phyloP scores from a whole-genome alignment of 495 filamentous ascomycete species.

The Aspergillus sparsus region DNA sequence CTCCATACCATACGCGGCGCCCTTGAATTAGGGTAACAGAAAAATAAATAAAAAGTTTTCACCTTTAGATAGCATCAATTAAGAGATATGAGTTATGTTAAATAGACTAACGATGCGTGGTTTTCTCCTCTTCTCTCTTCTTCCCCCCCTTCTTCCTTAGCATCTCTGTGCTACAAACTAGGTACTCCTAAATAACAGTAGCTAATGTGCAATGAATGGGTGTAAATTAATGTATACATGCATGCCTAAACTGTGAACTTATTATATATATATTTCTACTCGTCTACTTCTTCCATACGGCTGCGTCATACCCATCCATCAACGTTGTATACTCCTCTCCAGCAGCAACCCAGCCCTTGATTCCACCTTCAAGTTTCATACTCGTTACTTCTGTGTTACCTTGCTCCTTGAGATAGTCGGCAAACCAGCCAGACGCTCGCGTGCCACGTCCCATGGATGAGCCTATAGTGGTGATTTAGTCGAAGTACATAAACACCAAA shows the following conservation, averaged over 20 bases:
- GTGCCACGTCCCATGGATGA: conserved; percentile 64
- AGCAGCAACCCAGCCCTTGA: conserved; percentile 63
- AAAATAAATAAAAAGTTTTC: not conserved
- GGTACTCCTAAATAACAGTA: too few species aligned
- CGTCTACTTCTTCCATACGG: conserved; percentile 14
- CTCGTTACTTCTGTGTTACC: conserved; percentile 53
- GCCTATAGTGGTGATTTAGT: conserved; percentile 40
- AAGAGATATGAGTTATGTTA: not conserved
- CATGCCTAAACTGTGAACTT: not conserved
- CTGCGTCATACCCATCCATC: conserved; percentile 60
- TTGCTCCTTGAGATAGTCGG: conserved; percentile 56
- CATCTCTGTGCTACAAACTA: too few species aligned
- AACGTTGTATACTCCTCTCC: conserved; percentile 55
- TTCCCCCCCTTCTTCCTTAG: not conserved
- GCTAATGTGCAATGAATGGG: too few species aligned
- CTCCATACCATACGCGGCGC: not conserved
- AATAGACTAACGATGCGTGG: not conserved
- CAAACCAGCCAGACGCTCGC: conserved; percentile 66
- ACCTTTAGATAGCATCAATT: not conserved
- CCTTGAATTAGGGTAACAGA: too few species aligned
- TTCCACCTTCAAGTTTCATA: conserved; percentile 57
- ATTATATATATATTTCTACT: not conserved
- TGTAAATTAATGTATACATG: not conserved
- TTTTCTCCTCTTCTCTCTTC: not conserved
- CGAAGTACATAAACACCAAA: not conserved